A percentile compares a stretch with the other conserved stretches of the same genome.
Evolutionary conservation across 83 land plant species (phyloP).

Genomic region (Diphasiastrum complanatum): DNA sequence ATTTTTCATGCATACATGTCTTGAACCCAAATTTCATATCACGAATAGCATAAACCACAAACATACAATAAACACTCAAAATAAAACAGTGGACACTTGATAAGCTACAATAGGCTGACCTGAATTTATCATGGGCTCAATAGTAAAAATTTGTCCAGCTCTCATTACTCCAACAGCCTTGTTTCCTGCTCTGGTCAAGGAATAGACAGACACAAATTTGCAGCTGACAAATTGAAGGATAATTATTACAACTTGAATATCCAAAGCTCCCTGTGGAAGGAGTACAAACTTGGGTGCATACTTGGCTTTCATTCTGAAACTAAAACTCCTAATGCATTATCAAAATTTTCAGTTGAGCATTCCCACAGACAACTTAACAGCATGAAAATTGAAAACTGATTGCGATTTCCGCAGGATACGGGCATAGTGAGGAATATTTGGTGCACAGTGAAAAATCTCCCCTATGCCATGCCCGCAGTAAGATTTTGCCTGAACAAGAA

Average conservation of each 20-base stretch:
- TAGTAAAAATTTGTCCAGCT: conserved; percentile 94
- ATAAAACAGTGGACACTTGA: not conserved
- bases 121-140: conserved; percentile 97
- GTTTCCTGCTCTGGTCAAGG: conserved; percentile 51
- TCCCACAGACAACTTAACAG: not conserved
- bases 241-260: no score
- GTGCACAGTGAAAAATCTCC: conserved; percentile 97
- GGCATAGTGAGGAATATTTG: conserved; percentile 92
- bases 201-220: conserved; percentile 14
- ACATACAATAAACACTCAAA: not conserved
- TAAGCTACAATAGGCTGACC: conserved; percentile 33
- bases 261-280: no score
- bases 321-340: no score
- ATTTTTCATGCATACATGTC: no score
- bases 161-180: conserved; percentile 99
- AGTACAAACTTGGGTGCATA: no score
- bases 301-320: no score
- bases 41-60: conserved; percentile 1
- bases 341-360: no score
- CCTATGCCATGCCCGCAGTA: conserved; percentile 99
- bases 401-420: conserved; percentile 55
- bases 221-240: not conserved
- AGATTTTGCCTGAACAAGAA: conserved; percentile 89
- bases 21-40: no score
- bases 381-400: not conserved